These are phyloP conservation scores for Ormosia semicastrata DNA, from an alignment of 306 rosid genomes.

Conservation along the genomic window DNA sequence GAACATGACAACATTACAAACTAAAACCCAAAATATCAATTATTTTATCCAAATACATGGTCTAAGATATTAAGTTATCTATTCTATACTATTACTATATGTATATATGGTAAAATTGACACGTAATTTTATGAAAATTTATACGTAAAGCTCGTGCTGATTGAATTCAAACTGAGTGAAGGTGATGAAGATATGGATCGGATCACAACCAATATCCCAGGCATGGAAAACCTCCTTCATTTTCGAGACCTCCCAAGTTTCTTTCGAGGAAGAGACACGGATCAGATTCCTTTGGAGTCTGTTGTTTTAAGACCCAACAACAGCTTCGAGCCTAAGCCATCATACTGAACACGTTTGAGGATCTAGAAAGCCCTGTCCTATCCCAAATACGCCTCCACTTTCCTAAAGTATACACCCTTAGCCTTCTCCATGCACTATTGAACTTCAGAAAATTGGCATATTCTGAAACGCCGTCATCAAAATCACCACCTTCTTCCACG, in stretches of 20 bases:
- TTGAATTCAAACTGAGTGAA: not conserved
- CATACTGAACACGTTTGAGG: constrained; percentile 67
- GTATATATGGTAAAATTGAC: too few relatives aligned
- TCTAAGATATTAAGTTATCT: too few relatives aligned
- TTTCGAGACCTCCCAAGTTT: constrained; percentile 58
- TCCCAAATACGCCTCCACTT: constrained; percentile 16
- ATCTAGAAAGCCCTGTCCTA: constrained; percentile 47
- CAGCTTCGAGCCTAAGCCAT: constrained; percentile 30
- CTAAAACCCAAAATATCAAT: too few relatives aligned
- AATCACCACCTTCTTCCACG: not conserved
- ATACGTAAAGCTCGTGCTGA: too few relatives aligned
- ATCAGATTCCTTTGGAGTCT: not conserved
- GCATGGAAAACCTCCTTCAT: constrained; percentile 55
- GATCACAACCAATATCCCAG: constrained; percentile 20
- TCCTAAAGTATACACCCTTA: constrained; percentile 42
- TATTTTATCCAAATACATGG: too few relatives aligned
- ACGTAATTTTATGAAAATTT: too few relatives aligned
- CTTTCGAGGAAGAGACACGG: not conserved
- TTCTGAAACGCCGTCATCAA: not conserved
- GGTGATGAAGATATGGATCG: constrained; percentile 61
- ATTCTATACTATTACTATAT: too few relatives aligned
- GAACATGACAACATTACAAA: too few relatives aligned
- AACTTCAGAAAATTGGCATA: not conserved
- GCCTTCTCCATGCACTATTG: constrained; percentile 52
- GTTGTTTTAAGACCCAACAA: not conserved